Percentiles rank a stretch among this genome's conserved stretches.
Conservation (phyloP, 208 protist species). For the Angomonas deanei region DNA sequence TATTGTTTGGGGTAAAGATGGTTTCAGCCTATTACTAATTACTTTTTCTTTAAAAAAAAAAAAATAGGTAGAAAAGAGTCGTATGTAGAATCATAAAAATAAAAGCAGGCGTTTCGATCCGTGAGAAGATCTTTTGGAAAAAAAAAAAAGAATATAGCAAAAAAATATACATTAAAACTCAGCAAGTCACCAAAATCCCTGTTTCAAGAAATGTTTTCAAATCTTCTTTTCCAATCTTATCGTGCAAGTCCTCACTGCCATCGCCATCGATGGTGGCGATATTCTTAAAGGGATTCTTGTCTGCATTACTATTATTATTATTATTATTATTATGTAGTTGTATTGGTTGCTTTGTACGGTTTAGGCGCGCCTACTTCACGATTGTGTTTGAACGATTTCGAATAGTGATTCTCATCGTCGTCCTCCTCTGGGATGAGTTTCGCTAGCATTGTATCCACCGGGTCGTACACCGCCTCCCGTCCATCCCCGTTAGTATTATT, state of each 20-base stretch:
- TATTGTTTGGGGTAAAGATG: no score
- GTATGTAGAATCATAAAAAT: no score
- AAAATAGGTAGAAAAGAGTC: not conserved
- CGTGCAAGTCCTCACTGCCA: not conserved
- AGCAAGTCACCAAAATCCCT: not conserved
- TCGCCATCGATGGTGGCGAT: not conserved
- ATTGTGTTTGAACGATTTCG: slow-evolving; percentile 30
- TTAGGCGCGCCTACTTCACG: slow-evolving; percentile 24
- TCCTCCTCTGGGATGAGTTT: slow-evolving; percentile 18
- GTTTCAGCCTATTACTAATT: no score
- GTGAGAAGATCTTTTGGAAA: no score
- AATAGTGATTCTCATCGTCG: slow-evolving; percentile 63
- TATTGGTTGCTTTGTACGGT: not conserved
- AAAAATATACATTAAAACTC: not conserved
- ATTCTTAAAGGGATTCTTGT: not conserved
- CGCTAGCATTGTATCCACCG: not conserved
- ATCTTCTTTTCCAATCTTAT: not conserved
- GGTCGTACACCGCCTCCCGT: slow-evolving; percentile 1
- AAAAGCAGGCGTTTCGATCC: no score
- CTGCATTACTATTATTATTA: not conserved
- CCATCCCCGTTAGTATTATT: no score
- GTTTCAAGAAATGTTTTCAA: not conserved
- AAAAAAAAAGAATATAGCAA: slow-evolving; percentile 6
- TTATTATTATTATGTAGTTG: slow-evolving; percentile 5
- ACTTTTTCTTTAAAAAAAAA: not conserved